phyloP scores from a whole-genome alignment of 2,329 filamentous ascomycete species.

The Aspergillus piperis region DNA sequence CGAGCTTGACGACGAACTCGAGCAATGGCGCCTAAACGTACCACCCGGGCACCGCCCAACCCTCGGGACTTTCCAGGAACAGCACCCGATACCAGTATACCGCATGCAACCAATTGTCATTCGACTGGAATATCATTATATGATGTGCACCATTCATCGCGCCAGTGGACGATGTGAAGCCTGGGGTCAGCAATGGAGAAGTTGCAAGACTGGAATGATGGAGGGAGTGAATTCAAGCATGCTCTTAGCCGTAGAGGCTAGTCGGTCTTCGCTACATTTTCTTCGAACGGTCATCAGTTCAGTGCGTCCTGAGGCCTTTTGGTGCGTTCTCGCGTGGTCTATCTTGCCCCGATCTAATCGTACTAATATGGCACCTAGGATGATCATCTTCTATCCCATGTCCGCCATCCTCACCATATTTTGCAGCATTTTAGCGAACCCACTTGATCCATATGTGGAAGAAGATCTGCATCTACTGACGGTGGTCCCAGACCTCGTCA shows the following conservation, averaged over 20 bases:
- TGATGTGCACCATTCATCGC: slow-evolving; percentile 53
- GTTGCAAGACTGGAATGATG: slow-evolving; percentile 28
- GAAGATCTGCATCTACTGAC: not conserved
- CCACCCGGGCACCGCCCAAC: slow-evolving; percentile 44
- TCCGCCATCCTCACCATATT: slow-evolving; percentile 53
- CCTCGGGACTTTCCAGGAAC: slow-evolving; percentile 35
- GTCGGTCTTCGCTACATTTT: slow-evolving; percentile 52
- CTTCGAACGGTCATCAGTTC: slow-evolving; percentile 22
- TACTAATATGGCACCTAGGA: slow-evolving; percentile 32
- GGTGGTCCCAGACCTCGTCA: not conserved
- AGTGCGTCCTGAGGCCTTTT: not conserved
- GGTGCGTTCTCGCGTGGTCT: not conserved
- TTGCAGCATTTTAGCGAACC: slow-evolving; percentile 51
- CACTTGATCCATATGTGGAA: slow-evolving; percentile 21
- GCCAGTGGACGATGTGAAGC: slow-evolving; percentile 50
- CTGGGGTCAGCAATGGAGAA: slow-evolving; percentile 21
- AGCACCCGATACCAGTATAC: slow-evolving; percentile 15
- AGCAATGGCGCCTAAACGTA: slow-evolving; percentile 49
- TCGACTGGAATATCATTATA: slow-evolving; percentile 54
- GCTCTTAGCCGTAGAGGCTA: slow-evolving; percentile 52
- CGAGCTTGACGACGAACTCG: slow-evolving; percentile 55
- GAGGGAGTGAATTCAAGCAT: slow-evolving; percentile 51
- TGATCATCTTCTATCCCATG: slow-evolving; percentile 54
- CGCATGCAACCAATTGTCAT: slow-evolving; percentile 46
- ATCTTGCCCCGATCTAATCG: fast-evolving